Conservation (phyloP, 331 rosid genomes). For the Quercus phellos region DNA sequence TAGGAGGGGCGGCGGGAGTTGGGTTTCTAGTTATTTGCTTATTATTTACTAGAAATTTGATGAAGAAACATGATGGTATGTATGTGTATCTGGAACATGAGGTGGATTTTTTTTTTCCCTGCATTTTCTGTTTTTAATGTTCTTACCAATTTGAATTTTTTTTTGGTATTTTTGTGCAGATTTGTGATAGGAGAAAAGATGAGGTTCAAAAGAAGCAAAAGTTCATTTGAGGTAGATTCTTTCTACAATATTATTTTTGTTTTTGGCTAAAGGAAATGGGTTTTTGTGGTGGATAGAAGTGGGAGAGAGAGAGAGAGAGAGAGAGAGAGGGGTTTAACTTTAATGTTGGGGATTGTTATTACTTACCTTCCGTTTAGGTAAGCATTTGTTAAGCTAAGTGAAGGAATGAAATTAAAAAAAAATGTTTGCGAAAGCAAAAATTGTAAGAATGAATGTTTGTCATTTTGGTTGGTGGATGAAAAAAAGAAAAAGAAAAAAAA, state of each 20-base stretch:
- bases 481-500: neutral
- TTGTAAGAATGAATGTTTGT: slow-evolving; percentile 41
- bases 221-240: slow-evolving; percentile 36
- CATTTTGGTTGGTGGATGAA: slow-evolving; percentile 29
- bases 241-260: slow-evolving; percentile 24
- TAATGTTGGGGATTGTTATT: slow-evolving; percentile 15
- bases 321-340: slow-evolving; percentile 4
- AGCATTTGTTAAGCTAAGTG: slow-evolving; percentile 40
- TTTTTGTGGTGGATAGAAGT: slow-evolving; percentile 28
- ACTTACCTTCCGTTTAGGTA: slow-evolving; percentile 27
- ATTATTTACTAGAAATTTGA: slow-evolving; percentile 68
- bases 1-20: slow-evolving; percentile 90
- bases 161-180: slow-evolving; percentile 42
- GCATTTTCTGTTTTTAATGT: slow-evolving; percentile 6
- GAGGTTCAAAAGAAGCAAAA: slow-evolving; percentile 25
- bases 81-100: neutral
- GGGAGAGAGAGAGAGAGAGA: slow-evolving; percentile 21
- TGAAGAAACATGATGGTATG: slow-evolving; percentile 86
- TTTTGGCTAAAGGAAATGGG: slow-evolving; percentile 24
- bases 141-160: slow-evolving; percentile 10
- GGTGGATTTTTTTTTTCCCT: neutral
- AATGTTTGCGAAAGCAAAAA: slow-evolving; percentile 30
- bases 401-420: slow-evolving; percentile 32
- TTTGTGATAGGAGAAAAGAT: slow-evolving; percentile 39
- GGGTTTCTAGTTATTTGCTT: slow-evolving; percentile 71